phyloP scores from a whole-genome alignment of 805 yeast species.

The Candida easanensis region DNA sequence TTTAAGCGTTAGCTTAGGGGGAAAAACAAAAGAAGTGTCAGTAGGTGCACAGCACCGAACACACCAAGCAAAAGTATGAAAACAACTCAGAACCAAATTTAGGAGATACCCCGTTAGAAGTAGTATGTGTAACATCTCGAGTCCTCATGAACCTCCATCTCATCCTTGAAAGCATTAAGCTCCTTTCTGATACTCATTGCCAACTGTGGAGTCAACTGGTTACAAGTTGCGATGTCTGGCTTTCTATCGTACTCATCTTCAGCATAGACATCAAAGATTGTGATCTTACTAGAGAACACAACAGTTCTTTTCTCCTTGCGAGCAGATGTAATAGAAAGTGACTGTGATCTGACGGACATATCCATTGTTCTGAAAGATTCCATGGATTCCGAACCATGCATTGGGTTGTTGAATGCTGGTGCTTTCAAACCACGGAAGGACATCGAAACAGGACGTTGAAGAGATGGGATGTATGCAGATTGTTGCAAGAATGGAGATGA shows the following conservation, averaged over 20 bases:
- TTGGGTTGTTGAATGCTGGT: slow-evolving; percentile 51
- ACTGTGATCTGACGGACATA: slow-evolving; percentile 16
- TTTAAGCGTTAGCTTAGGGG: no score
- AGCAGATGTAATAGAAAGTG: neutral
- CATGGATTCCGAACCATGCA: slow-evolving; percentile 21
- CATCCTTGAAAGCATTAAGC: slow-evolving; percentile 70
- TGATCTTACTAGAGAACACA: slow-evolving; percentile 75
- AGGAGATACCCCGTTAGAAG: slow-evolving; percentile 38
- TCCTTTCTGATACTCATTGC: slow-evolving; percentile 88
- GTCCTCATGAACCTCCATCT: slow-evolving; percentile 79
- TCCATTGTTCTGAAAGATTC: slow-evolving; percentile 1
- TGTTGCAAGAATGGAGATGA: slow-evolving; percentile 25
- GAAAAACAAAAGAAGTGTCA: no score
- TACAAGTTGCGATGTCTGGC: slow-evolving; percentile 91
- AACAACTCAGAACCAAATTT: neutral
- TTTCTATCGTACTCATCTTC: slow-evolving; percentile 86
- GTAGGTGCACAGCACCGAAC: neutral
- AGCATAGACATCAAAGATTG: slow-evolving; percentile 80
- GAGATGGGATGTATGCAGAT: slow-evolving; percentile 15
- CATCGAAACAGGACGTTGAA: slow-evolving; percentile 38
- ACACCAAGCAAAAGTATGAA: neutral
- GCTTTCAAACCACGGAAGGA: slow-evolving; percentile 64
- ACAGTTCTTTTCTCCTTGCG: slow-evolving; percentile 33
- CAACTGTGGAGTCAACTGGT: slow-evolving; percentile 79
- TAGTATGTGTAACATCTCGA: slow-evolving; percentile 84